A percentile compares a stretch with the other conserved stretches of the same genome.
These are phyloP conservation scores for Cladosporium sp. DNA, from an alignment of 2,329 filamentous ascomycete genomes.

Conservation along the genomic window DNA sequence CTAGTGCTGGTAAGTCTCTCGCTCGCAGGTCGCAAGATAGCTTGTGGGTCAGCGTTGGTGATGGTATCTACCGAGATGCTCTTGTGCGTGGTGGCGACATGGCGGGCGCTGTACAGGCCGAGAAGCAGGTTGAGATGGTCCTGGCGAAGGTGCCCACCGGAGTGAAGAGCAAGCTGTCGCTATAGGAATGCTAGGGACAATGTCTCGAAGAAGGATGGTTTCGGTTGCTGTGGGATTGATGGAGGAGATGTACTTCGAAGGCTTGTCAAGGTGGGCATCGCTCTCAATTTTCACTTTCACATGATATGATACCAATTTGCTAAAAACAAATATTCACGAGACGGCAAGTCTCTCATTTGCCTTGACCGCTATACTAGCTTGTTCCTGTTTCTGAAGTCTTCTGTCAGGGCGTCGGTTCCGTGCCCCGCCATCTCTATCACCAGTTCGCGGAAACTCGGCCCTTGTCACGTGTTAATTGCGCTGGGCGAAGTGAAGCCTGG, in stretches of 20 bases:
- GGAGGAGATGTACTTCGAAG: too few species aligned
- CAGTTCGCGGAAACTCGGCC: neutral
- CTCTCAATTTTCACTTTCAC: neutral
- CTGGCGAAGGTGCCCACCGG: slow-evolving; percentile 21
- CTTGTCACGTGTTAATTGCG: neutral
- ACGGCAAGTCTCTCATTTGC: neutral
- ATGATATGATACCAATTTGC: neutral
- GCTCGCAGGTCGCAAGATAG: slow-evolving; percentile 48
- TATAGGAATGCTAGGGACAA: neutral
- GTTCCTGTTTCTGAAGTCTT: neutral
- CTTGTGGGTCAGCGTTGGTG: slow-evolving; percentile 59
- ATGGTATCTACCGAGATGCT: slow-evolving; percentile 72
- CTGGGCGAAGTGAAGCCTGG: neutral
- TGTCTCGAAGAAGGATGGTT: neutral
- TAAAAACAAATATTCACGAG: neutral
- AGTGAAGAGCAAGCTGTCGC: neutral
- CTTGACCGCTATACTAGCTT: neutral
- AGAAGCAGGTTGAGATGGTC: slow-evolving; percentile 18
- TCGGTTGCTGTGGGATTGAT: neutral
- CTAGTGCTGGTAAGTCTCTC: slow-evolving; percentile 46
- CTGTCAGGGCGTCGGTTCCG: neutral
- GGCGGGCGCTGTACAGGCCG: slow-evolving; percentile 25
- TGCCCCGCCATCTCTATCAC: neutral
- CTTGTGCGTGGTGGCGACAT: slow-evolving; percentile 63
- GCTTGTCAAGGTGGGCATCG: too few species aligned